Evolutionary conservation across 2,329 filamentous ascomycete genomes (phyloP), one percentile per base, ranked within the genome.

Genomic region (Fusarium sp.): DNA sequence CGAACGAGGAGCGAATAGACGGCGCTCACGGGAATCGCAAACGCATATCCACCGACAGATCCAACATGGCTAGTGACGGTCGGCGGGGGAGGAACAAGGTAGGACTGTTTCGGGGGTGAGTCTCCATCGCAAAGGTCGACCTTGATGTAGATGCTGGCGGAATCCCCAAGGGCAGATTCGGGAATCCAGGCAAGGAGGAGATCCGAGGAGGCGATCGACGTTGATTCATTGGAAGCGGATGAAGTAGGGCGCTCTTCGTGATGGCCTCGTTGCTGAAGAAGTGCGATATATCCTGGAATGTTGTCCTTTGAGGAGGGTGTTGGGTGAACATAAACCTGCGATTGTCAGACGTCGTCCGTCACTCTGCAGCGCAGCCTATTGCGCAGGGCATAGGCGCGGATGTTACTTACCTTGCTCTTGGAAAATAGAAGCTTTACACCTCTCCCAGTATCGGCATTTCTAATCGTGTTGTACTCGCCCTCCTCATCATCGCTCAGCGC

Each of bases 401-500:
- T 18, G n/a, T 11, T 54, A 79, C 86, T 52, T 78, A 94, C 93
- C 88, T 98, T 99, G 92, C 95, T 98, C 85, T 99, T 99, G 26
- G 95, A 96, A 79, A 93, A 98, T 20, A 99, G 87, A 38, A 99
- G 87, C 84, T 98, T 99, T 51, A 99, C 96, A 4, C 96, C 96
- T 74, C 90, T 90, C 1, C 93, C 93, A 6, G 90, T 91, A 75
- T 89, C 90, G 8, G 90, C 89, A 79, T 97, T 94, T 9, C 94
- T 93, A 79, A 99, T 94, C 24, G 95, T 98, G 81, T 97, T 94
- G 85, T 99, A 99, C 50, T 94, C 96, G 76, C 93, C 93, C 83
- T 98, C 96, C 73, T 98, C 95, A 79, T 98, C 95, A 85, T 99
- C 97, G 83, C 94, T 98, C 87, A 98, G 87, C 79, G 96, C 96